Conservation (phyloP, 306 rosid species). For the Quercus alba region DNA sequence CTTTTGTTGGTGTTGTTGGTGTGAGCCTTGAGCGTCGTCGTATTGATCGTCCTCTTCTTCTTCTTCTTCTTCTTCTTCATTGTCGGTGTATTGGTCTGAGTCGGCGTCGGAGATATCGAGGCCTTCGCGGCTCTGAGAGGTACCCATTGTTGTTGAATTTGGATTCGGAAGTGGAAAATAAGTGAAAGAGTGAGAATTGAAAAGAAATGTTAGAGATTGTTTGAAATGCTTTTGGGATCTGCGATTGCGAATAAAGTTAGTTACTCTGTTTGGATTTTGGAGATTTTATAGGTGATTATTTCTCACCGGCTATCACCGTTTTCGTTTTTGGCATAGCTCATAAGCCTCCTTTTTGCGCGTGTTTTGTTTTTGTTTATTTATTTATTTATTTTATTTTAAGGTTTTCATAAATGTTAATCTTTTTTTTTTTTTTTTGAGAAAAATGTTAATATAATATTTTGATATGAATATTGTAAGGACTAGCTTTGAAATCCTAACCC, state of each 20-base stretch:
- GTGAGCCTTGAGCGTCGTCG: conserved; percentile 24
- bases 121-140: conserved; percentile 83
- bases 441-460: too few species aligned
- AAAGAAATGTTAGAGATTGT: not conserved
- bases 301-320: conserved; percentile 13
- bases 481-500: too few species aligned
- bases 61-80: conserved; percentile 37
- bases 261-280: not conserved
- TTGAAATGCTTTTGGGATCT: not conserved
- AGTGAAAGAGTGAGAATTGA: not conserved
- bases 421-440: too few species aligned
- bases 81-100: conserved; percentile 47
- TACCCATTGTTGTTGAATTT: conserved; percentile 46
- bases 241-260: not conserved
- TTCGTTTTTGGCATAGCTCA: not conserved
- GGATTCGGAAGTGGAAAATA: not conserved
- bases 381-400: too few species aligned
- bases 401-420: too few species aligned
- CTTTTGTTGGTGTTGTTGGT: not conserved
- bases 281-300: not conserved
- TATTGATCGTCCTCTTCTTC: conserved; percentile 28
- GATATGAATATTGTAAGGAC: too few species aligned
- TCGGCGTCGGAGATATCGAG: conserved; percentile 49
- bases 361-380: too few species aligned
- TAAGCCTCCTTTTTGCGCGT: too few species aligned